These are phyloP conservation scores for Leccinum huronense DNA, from an alignment of 1,284 basidiomycete genomes.

Conservation along the genomic window DNA sequence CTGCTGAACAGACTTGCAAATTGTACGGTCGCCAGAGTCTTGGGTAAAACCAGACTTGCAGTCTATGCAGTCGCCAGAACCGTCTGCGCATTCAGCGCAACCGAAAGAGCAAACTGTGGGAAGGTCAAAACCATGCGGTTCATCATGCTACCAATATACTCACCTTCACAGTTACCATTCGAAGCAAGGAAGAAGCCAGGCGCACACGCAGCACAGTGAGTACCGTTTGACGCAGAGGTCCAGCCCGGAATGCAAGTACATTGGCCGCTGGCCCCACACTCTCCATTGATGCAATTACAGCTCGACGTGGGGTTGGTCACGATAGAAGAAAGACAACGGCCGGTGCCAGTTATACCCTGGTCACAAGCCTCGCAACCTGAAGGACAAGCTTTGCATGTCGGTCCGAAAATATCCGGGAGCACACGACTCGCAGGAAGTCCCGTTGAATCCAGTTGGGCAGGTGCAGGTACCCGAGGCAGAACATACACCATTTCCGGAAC, in stretches of 20 bases:
- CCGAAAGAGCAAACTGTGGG: slow-evolving; percentile 63
- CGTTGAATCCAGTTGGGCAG: slow-evolving; percentile 72
- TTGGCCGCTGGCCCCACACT: slow-evolving; percentile 61
- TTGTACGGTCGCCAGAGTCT: slow-evolving; percentile 62
- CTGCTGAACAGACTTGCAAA: slow-evolving; percentile 54
- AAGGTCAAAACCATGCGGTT: slow-evolving; percentile 17
- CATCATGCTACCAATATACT: slow-evolving; percentile 20
- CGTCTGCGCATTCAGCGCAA: slow-evolving; percentile 65
- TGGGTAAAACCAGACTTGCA: slow-evolving; percentile 68
- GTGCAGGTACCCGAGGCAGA: slow-evolving; percentile 64
- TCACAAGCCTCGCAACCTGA: slow-evolving; percentile 66
- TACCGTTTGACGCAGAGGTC: slow-evolving; percentile 66
- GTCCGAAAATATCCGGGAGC: slow-evolving; percentile 67
- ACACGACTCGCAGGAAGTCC: slow-evolving; percentile 75
- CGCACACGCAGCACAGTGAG: slow-evolving; percentile 69
- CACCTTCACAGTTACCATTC: slow-evolving; percentile 70
- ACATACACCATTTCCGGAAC: slow-evolving; percentile 69
- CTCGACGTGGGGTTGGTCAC: slow-evolving; percentile 54
- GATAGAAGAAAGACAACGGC: slow-evolving; percentile 57
- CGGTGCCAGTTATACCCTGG: slow-evolving; percentile 72
- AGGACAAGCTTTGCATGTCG: slow-evolving; percentile 66
- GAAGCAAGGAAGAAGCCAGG: slow-evolving; percentile 71
- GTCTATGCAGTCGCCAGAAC: slow-evolving; percentile 65
- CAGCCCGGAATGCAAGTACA: slow-evolving; percentile 78
- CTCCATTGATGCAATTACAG: slow-evolving; percentile 78